Percentiles rank a stretch among this genome's conserved stretches.
phyloP scores from a whole-genome alignment of 495 filamentous ascomycete species.

The Trichoderma orchidacearum region DNA sequence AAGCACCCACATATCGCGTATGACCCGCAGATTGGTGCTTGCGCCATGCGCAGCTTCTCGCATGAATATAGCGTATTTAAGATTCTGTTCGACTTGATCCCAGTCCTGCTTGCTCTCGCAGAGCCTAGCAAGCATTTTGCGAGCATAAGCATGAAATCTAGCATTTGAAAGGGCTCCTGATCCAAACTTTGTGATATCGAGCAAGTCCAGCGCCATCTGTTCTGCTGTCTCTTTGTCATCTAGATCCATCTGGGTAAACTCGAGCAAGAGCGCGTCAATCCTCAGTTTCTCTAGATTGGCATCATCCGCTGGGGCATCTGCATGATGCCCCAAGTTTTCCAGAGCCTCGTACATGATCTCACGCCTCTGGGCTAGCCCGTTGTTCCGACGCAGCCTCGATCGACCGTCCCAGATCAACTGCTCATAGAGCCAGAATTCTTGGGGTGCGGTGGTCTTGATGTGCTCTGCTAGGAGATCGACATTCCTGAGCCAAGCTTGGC shows the following conservation, averaged over 20 bases:
- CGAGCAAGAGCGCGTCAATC: neutral
- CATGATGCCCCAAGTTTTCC: neutral
- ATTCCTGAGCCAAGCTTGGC: conserved; percentile 2
- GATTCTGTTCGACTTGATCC: neutral
- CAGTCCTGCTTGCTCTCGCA: neutral
- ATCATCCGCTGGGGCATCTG: neutral
- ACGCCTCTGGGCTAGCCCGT: neutral
- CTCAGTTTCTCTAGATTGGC: neutral
- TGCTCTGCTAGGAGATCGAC: neutral
- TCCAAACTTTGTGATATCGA: neutral
- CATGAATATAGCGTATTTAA: neutral
- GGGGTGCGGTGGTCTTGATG: neutral
- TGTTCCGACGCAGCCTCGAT: neutral
- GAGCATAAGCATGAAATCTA: conserved; percentile 1
- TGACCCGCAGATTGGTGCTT: neutral
- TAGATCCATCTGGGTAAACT: conserved; percentile 3
- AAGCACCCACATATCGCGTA: conserved; percentile 3
- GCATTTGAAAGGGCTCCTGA: neutral
- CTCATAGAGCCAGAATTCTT: conserved; percentile 3
- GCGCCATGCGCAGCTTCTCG: conserved; percentile 1
- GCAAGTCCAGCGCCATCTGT: conserved; percentile 1
- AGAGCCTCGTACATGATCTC: neutral
- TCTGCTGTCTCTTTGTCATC: neutral
- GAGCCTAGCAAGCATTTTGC: conserved; percentile 3
- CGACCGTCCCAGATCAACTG: conserved; percentile 3